Evolutionary conservation across 2,329 filamentous ascomycete genomes (phyloP).

Genomic region (Apiospora saccharicola): DNA sequence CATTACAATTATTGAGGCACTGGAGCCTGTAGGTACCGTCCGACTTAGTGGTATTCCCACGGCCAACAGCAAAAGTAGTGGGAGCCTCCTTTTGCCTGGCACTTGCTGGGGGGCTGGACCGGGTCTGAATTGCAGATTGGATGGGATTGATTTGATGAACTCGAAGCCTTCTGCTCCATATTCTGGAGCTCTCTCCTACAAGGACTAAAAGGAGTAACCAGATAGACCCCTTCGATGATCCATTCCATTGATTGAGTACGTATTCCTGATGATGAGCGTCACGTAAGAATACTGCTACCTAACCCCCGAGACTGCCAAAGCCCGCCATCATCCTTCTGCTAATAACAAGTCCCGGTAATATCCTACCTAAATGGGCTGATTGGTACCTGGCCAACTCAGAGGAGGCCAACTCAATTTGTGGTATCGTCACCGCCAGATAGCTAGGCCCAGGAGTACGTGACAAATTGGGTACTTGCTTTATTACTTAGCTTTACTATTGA

Average conservation of each 20-base stretch:
- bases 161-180: conserved; percentile 6
- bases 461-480: background rate
- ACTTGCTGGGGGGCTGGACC: conserved; percentile 8
- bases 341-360: conserved; percentile 14
- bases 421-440: conserved; percentile 20
- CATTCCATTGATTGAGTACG: conserved; percentile 17
- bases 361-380: background rate
- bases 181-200: background rate
- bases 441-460: background rate
- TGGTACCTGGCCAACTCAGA: conserved; percentile 20
- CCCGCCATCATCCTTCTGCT: conserved; percentile 1
- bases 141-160: conserved; percentile 22
- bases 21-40: conserved; percentile 15
- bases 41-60: background rate
- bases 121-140: conserved; percentile 13
- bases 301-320: background rate
- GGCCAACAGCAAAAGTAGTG: conserved; percentile 18
- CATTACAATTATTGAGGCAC: conserved; percentile 11
- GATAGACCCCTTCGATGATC: background rate
- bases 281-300: conserved; percentile 17
- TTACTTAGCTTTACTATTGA: background rate
- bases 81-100: conserved; percentile 15
- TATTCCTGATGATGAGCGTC: conserved; percentile 8
- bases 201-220: conserved; percentile 12
- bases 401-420: conserved; percentile 16